Evolutionary conservation across 768 basidiomycete species (phyloP), one percentile per base, ranked within the genome.

Genomic region (Calocera viscosa): DNA sequence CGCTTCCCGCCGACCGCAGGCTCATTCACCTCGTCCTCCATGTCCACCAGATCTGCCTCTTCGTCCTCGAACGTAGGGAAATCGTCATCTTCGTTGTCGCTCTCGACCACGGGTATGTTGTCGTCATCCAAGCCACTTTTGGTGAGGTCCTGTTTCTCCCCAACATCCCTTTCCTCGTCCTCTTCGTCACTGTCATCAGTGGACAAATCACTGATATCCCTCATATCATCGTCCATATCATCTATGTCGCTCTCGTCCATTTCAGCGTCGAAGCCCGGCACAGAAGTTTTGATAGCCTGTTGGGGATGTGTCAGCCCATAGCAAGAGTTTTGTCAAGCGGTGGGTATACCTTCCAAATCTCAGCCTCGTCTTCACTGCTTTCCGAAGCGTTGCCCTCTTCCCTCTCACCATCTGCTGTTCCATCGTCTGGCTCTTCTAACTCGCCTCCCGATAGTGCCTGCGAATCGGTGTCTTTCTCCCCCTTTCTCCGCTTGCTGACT

Each of bases 231-330:
- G 34, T 74, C 75, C 33, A 76, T 74, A 1, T 70, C 68, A 11
- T 67, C 74, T 1, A 67, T 71, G 2, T 72, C 69, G 2, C 69
- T 64, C 28, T 73, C 71, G 70, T 78, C 75, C 32, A 74, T 73
- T 19, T 73, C 84, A 12, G 80, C 84, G 1, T 73, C 73, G 22
- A 78, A 80, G 67, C 79, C 82, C 1, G 90, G 91, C 83, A 94
- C 87, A 1, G 85, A 83, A n/a, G 85, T 83, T 80, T 91, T 85
- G 91, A 95, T 94, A 0, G 84, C 93, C 93, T 96, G 69, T 22
- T 12, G 65, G 47, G 30, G 47, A 67, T 30, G 69, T 33, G 65
- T 65, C 65, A 69, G 65, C 65, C 35, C 17, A 38, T 34, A 39
- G 26, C 43, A 24, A 32, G 63, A 24, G 68, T 14, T 63, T 19